These are phyloP conservation scores for Lithohypha guttulata DNA, from an alignment of 2,329 filamentous ascomycete species.

Conservation along the genomic window DNA sequence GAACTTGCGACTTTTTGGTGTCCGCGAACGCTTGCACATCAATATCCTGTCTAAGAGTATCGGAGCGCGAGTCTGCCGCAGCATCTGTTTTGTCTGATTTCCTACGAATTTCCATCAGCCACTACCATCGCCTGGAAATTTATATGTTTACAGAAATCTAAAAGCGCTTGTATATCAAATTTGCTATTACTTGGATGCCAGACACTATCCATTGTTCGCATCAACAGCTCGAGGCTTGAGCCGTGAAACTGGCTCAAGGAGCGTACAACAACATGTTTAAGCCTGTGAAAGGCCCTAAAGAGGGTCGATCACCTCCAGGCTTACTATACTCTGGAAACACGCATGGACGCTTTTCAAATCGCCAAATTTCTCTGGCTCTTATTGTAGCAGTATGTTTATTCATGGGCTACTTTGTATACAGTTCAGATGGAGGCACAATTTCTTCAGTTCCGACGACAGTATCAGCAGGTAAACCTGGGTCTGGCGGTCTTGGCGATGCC, in stretches of 20 bases:
- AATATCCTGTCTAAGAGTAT: no score
- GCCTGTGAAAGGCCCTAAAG: conserved; percentile 6
- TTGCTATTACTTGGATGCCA: no score
- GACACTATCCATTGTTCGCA: no score
- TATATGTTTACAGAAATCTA: no score
- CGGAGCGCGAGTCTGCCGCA: no score
- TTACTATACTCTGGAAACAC: conserved; percentile 1
- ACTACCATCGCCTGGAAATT: no score
- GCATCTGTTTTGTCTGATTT: no score
- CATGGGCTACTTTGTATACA: conserved; percentile 4
- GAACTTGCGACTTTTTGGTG: no score
- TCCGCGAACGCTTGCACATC: no score
- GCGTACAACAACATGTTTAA: conserved; percentile 10
- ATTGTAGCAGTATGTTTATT: conserved; percentile 8
- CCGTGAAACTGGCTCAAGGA: conserved; percentile 9
- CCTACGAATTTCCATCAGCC: no score
- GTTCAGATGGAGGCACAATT: conserved; percentile 1
- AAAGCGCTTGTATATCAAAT: no score
- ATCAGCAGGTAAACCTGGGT: not conserved
- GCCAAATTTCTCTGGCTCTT: conserved; percentile 2
- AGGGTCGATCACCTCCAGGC: conserved; percentile 9
- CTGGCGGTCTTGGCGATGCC: conserved; percentile 4
- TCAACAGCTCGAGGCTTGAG: no score
- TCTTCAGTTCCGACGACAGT: conserved; percentile 1
- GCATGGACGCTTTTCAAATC: conserved; percentile 2